Conservation (phyloP, 2,329 filamentous ascomycete genomes). For the Aspergillus tamarii region DNA sequence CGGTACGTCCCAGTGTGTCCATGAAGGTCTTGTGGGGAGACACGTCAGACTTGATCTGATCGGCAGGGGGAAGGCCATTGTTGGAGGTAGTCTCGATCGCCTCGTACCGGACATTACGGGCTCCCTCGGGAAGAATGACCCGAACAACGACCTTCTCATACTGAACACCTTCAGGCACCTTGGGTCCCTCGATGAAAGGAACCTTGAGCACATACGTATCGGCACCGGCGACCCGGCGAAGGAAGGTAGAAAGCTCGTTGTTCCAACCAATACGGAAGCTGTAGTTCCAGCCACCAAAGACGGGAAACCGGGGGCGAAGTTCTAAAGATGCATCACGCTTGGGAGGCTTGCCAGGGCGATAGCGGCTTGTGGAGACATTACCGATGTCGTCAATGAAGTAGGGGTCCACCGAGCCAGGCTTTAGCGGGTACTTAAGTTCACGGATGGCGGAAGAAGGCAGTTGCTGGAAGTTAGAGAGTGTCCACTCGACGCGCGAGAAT, state of each 20-base stretch:
- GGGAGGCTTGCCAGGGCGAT: constrained; percentile 65
- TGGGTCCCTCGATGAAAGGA: constrained; percentile 91
- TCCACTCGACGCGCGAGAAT: constrained; percentile 78
- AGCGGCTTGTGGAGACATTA: constrained; percentile 92
- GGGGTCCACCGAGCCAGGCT: constrained; percentile 76
- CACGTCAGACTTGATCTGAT: constrained; percentile 56
- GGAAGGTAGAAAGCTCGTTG: constrained; percentile 74
- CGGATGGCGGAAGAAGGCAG: constrained; percentile 77
- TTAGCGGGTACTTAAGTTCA: constrained; percentile 78
- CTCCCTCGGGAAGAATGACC: constrained; percentile 87
- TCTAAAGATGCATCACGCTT: constrained; percentile 81
- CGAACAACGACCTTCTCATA: constrained; percentile 81
- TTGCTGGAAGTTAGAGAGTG: constrained; percentile 73
- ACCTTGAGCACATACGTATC: constrained; percentile 85
- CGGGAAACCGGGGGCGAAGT: constrained; percentile 89
- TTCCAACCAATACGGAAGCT: constrained; percentile 98
- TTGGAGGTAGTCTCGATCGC: constrained; percentile 70
- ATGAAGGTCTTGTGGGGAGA: constrained; percentile 85
- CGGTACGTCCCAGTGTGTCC: constrained; percentile 87
- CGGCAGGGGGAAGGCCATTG: constrained; percentile 69
- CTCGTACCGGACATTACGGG: constrained; percentile 63
- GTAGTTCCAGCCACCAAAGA: constrained; percentile 98
- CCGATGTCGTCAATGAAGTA: constrained; percentile 97
- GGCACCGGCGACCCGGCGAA: constrained; percentile 64
- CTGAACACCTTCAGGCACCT: constrained; percentile 79